These are phyloP conservation scores for Claviceps spartinae DNA, from an alignment of 2,329 filamentous ascomycete genomes.

Conservation along the genomic window DNA sequence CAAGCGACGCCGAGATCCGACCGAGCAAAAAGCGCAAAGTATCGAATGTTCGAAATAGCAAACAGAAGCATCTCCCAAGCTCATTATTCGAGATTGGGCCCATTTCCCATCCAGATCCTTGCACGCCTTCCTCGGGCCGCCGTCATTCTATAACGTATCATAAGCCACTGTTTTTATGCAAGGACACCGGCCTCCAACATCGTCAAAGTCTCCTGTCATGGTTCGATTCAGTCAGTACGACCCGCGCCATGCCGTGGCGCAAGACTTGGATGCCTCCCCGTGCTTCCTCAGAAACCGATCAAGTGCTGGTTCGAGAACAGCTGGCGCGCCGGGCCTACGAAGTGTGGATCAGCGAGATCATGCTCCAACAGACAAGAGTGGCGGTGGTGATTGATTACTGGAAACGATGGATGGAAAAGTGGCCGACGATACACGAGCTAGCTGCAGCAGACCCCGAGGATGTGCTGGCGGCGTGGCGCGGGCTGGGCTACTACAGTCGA, in stretches of 20 bases:
- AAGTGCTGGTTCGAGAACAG: slow-evolving; percentile 22
- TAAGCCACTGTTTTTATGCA: slow-evolving; percentile 33
- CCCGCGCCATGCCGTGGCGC: slow-evolving; percentile 45
- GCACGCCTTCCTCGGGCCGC: slow-evolving; percentile 7
- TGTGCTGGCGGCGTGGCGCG: slow-evolving; percentile 45
- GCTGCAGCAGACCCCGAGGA: slow-evolving; percentile 40
- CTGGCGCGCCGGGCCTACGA: slow-evolving; percentile 46
- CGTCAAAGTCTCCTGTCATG: slow-evolving; percentile 31
- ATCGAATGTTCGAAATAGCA: not conserved
- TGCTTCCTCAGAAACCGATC: slow-evolving; percentile 8
- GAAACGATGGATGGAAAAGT: slow-evolving; percentile 46
- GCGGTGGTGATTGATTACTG: slow-evolving; percentile 49
- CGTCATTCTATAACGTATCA: slow-evolving; percentile 27
- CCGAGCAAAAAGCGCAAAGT: slow-evolving; percentile 7
- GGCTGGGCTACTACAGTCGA: slow-evolving; percentile 51
- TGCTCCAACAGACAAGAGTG: slow-evolving; percentile 54
- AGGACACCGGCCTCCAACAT: slow-evolving; percentile 15
- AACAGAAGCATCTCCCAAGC: not conserved
- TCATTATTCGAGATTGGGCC: slow-evolving; percentile 6
- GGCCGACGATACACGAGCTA: slow-evolving; percentile 44
- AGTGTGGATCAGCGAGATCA: slow-evolving; percentile 54
- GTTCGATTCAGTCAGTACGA: slow-evolving; percentile 34
- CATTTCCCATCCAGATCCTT: slow-evolving; percentile 5
- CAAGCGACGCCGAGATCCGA: not conserved
- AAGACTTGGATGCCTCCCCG: slow-evolving; percentile 38